A percentile compares a stretch with the other conserved stretches of the same genome.
Conservation (phyloP, 192 early-diverging fungal genomes). For the Obelidium mucronatum region DNA sequence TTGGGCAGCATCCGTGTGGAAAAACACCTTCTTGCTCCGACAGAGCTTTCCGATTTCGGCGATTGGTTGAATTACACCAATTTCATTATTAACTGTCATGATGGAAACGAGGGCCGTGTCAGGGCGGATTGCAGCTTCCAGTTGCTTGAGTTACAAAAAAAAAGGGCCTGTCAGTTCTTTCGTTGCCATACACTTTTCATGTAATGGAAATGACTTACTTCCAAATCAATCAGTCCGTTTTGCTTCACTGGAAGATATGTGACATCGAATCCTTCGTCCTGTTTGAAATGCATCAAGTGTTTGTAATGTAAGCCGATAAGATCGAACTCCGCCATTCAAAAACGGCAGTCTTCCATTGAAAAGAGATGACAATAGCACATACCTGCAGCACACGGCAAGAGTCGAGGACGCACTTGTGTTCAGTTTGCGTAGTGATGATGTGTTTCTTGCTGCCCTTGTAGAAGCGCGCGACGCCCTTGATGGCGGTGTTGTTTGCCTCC, state of each 20-base stretch:
- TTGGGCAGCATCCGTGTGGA: constrained; percentile 97
- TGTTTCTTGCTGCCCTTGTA: constrained; percentile 94
- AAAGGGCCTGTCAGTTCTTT: not conserved
- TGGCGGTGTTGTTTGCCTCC: constrained; percentile 93
- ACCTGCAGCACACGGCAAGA: constrained; percentile 91
- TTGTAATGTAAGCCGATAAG: not conserved
- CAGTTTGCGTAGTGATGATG: constrained; percentile 96
- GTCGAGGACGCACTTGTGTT: constrained; percentile 98
- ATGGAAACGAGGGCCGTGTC: constrained; percentile 92
- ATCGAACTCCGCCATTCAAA: not conserved
- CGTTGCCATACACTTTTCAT: too few relatives aligned
- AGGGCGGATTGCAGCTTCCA: constrained; percentile 86
- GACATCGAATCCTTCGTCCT: constrained; percentile 92
- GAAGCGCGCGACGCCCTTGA: constrained; percentile 96
- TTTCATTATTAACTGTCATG: constrained; percentile 99
- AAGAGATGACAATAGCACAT: not conserved
- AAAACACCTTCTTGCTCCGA: constrained; percentile 87
- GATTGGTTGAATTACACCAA: constrained; percentile 95
- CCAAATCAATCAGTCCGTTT: constrained; percentile 85
- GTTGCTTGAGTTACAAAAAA: constrained; percentile 37
- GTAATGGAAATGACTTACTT: too few relatives aligned
- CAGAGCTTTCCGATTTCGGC: constrained; percentile 86
- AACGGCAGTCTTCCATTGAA: not conserved
- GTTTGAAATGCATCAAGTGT: not conserved
- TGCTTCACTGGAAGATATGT: constrained; percentile 90